Conservation (phyloP, 1,284 basidiomycete species). For the Thecaphora thlaspeos region DNA sequence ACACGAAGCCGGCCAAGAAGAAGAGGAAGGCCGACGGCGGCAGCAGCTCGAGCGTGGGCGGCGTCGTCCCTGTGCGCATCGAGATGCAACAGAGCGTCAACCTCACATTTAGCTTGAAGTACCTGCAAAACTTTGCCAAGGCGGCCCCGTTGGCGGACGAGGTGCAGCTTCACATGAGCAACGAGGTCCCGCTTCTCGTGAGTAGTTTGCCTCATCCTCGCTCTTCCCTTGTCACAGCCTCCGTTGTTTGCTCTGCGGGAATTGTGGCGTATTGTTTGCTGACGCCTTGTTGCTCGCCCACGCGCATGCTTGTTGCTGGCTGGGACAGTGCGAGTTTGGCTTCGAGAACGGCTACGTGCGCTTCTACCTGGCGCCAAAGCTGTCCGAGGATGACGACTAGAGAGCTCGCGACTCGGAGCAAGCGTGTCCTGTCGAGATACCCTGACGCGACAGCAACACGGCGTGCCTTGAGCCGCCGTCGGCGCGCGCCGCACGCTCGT, state of each 20-base stretch:
- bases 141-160: constrained; percentile 73
- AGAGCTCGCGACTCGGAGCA: not conserved
- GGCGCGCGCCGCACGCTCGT: too few species aligned
- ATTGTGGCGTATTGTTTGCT: constrained; percentile 50
- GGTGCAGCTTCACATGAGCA: constrained; percentile 62
- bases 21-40: constrained; percentile 40
- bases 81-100: constrained; percentile 71
- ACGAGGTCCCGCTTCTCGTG: constrained; percentile 48
- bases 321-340: constrained; percentile 72
- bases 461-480: too few species aligned
- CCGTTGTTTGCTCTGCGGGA: too few species aligned
- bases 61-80: constrained; percentile 59
- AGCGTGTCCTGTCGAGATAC: not conserved
- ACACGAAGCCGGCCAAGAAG: constrained; percentile 45
- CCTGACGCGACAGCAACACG: not conserved
- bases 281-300: constrained; percentile 55
- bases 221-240: too few species aligned
- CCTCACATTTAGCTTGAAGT: constrained; percentile 94
- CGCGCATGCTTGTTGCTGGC: not conserved
- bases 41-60: constrained; percentile 11
- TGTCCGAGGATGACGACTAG: constrained; percentile 50
- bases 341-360: constrained; percentile 70
- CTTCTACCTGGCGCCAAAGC: constrained; percentile 56
- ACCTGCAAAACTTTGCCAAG: constrained; percentile 96
- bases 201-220: too few species aligned